A percentile compares a stretch with the other conserved stretches of the same genome.
Evolutionary conservation across 306 rosid genomes (phyloP).

Genomic region (Spatholobus suberectus): DNA sequence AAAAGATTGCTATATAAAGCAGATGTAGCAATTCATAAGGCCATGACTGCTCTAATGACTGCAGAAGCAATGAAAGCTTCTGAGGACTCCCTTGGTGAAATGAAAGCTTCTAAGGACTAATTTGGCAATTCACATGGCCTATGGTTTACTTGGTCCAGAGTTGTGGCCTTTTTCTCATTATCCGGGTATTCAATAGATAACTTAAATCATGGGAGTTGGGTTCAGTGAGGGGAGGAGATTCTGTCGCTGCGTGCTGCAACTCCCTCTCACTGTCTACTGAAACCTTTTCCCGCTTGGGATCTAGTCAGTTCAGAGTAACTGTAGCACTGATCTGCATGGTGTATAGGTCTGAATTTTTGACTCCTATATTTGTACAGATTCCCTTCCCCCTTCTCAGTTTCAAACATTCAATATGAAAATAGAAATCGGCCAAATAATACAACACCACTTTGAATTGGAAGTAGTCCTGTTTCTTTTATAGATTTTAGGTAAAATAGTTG

Average conservation of each 20-base stretch:
- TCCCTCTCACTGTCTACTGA: conserved; percentile 31
- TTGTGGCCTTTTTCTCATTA: conserved; percentile 37
- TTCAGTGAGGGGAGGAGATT: conserved; percentile 40
- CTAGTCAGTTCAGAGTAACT: conserved; percentile 50
- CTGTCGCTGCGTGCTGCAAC: conserved; percentile 41
- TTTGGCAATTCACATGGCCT: neutral
- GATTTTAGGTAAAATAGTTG: conserved; percentile 8
- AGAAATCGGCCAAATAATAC: conserved; percentile 75
- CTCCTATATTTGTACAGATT: conserved; percentile 80
- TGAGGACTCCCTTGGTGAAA: conserved; percentile 49
- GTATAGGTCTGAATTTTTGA: conserved; percentile 65
- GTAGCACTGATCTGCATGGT: conserved; percentile 54
- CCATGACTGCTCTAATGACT: conserved; percentile 84
- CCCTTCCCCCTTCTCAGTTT: conserved; percentile 47
- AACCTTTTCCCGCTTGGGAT: conserved; percentile 48
- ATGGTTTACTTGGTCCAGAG: neutral
- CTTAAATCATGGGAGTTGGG: conserved; percentile 44
- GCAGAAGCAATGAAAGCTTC: conserved; percentile 85
- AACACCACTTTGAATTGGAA: conserved; percentile 47
- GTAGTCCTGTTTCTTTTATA: conserved; percentile 7
- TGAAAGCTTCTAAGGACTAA: neutral
- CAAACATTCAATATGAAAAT: conserved; percentile 55
- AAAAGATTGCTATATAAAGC: conserved; percentile 72
- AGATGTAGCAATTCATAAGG: conserved; percentile 87
- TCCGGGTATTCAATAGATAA: conserved; percentile 42